These are phyloP conservation scores for Mycena sanguinolenta DNA, from an alignment of 768 basidiomycete species.

Conservation along the genomic window DNA sequence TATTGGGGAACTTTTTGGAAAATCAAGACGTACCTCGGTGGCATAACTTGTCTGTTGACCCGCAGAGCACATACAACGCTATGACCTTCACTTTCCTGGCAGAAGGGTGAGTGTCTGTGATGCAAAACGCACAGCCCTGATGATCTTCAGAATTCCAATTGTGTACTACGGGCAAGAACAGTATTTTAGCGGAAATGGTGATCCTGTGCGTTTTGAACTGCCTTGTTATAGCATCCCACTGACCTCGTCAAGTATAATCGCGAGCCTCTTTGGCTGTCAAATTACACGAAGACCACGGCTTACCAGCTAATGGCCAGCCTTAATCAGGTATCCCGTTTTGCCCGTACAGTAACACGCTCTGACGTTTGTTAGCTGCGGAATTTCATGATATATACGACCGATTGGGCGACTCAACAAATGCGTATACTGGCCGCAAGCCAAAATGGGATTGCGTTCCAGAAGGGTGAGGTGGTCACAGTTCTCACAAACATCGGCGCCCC, in stretches of 20 bases:
- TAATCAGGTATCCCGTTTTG: constrained; percentile 61
- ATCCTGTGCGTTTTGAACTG: constrained; percentile 65
- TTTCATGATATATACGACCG: constrained; percentile 66
- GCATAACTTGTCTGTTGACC: no score
- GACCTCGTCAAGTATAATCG: constrained; percentile 69
- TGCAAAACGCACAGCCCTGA: no score
- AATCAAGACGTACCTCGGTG: no score
- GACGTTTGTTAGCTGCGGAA: constrained; percentile 66
- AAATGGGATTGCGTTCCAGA: constrained; percentile 73
- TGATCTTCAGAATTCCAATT: no score
- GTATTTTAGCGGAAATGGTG: constrained; percentile 69
- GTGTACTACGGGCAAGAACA: constrained; percentile 90
- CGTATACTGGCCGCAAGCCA: no score
- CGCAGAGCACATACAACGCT: no score
- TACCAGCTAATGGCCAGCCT: constrained; percentile 72
- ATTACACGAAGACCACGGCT: constrained; percentile 68
- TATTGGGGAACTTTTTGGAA: constrained; percentile 82
- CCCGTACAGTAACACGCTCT: constrained; percentile 1
- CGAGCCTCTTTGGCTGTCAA: constrained; percentile 80
- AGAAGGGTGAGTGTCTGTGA: no score
- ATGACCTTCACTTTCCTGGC: no score
- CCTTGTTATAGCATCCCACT: constrained; percentile 13
- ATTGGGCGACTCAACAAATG: constrained; percentile 67
- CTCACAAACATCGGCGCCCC: constrained; percentile 83
- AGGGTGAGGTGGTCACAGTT: constrained; percentile 72